These are phyloP conservation scores for Pseudomassariella vexata DNA, from an alignment of 2,329 filamentous ascomycete genomes.

Conservation along the genomic window DNA sequence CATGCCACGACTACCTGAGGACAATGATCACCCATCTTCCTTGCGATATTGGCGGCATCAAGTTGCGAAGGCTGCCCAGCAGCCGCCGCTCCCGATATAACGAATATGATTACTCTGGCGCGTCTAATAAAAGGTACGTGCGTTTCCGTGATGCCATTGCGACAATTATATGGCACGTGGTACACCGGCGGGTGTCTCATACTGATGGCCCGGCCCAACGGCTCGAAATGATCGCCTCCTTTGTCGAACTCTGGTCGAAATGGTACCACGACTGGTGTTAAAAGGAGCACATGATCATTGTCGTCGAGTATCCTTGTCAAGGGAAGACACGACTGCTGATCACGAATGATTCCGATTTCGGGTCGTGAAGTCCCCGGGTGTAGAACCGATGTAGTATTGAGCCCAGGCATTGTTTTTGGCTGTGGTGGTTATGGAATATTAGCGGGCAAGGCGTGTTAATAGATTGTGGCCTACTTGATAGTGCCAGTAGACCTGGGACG, in stretches of 20 bases:
- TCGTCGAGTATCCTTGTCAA: slow-evolving; percentile 38
- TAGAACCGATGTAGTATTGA: neutral
- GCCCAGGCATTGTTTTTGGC: neutral
- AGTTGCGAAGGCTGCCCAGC: slow-evolving; percentile 45
- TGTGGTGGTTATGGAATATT: too few relatives aligned
- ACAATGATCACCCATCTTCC: slow-evolving; percentile 38
- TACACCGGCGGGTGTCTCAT: slow-evolving; percentile 55
- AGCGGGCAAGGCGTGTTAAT: too few relatives aligned
- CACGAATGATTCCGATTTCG: slow-evolving; percentile 28
- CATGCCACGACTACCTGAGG: slow-evolving; percentile 49
- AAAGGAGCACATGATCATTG: slow-evolving; percentile 52
- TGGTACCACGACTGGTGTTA: slow-evolving; percentile 52
- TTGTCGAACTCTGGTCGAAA: slow-evolving; percentile 33
- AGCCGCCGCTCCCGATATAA: slow-evolving; percentile 46
- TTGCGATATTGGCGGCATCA: slow-evolving; percentile 40
- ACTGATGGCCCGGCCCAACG: slow-evolving; percentile 59
- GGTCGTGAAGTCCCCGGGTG: slow-evolving; percentile 1
- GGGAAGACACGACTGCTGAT: slow-evolving; percentile 40
- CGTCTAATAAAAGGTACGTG: slow-evolving; percentile 58
- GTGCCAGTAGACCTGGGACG: too few relatives aligned
- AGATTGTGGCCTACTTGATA: too few relatives aligned
- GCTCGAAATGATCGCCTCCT: slow-evolving; percentile 64
- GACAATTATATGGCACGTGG: slow-evolving; percentile 66
- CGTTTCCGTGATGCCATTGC: slow-evolving; percentile 55
- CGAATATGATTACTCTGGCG: slow-evolving; percentile 55